Evolutionary conservation across 768 basidiomycete species (phyloP).

Genomic region (Kwoniella europaea): DNA sequence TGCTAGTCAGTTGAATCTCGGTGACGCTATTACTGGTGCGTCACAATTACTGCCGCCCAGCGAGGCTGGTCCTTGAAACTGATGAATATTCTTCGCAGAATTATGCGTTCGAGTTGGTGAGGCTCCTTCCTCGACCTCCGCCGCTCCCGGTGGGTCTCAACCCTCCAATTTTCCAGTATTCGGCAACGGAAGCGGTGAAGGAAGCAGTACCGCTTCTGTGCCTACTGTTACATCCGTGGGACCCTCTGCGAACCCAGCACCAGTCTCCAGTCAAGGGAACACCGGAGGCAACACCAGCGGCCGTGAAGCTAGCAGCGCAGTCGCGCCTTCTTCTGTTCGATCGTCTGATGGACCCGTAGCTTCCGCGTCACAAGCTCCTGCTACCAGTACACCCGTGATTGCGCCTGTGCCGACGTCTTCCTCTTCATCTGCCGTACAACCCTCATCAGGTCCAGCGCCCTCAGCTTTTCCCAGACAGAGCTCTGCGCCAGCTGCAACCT

Average conservation of each 20-base stretch:
- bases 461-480: background rate
- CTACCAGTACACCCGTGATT: background rate
- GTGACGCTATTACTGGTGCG: slow-evolving; percentile 18
- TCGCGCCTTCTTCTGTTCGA: background rate
- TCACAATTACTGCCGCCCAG: background rate
- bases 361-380: background rate
- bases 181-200: background rate
- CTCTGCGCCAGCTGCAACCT: background rate
- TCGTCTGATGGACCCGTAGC: background rate
- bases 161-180: background rate
- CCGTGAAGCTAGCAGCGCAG: background rate
- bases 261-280: background rate
- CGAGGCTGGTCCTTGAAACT: too few species aligned
- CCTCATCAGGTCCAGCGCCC: background rate
- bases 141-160: background rate
- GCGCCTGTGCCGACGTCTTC: background rate
- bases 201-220: background rate
- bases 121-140: background rate
- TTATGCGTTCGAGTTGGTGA: slow-evolving; percentile 17
- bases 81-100: background rate
- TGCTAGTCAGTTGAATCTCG: slow-evolving; percentile 5
- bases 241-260: background rate
- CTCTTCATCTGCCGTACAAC: background rate
- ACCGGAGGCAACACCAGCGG: background rate
- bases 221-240: background rate